These are phyloP conservation scores for Ceriops decandra DNA, from an alignment of 345 rosid genomes.

Conservation along the genomic window DNA sequence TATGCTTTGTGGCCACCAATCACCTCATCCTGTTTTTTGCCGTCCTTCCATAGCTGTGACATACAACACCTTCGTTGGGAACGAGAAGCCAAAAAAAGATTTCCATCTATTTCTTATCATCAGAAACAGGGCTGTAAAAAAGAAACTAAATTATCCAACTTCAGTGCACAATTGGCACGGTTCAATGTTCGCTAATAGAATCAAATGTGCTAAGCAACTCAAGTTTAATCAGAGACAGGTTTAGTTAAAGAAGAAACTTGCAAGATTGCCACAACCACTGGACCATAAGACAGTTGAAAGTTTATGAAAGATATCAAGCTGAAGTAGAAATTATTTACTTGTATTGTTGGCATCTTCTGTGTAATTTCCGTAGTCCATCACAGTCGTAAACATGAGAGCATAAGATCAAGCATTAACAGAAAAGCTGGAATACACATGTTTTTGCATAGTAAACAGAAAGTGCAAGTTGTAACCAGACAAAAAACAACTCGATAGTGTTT, in stretches of 20 bases:
- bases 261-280: background rate
- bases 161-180: background rate
- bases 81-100: background rate
- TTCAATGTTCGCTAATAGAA: background rate
- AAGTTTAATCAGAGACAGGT: background rate
- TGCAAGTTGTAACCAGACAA: too few species aligned
- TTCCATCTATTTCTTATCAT: background rate
- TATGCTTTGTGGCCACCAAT: constrained; percentile 86
- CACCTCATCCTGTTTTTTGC: constrained; percentile 73
- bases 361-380: constrained; percentile 7
- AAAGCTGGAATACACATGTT: too few species aligned
- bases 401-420: too few species aligned
- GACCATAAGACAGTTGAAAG: background rate
- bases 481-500: too few species aligned
- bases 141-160: background rate
- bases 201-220: background rate
- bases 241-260: background rate
- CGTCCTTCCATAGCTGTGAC: constrained; percentile 71
- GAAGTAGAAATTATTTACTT: constrained; percentile 49
- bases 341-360: constrained; percentile 96
- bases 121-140: background rate
- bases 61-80: background rate
- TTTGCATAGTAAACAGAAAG: too few species aligned
- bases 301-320: background rate
- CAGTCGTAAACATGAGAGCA: background rate